Percentiles rank a stretch among this genome's conserved stretches.
phyloP scores from a whole-genome alignment of 192 early-diverging fungal genomes.

The Geranomyces michiganensis region DNA sequence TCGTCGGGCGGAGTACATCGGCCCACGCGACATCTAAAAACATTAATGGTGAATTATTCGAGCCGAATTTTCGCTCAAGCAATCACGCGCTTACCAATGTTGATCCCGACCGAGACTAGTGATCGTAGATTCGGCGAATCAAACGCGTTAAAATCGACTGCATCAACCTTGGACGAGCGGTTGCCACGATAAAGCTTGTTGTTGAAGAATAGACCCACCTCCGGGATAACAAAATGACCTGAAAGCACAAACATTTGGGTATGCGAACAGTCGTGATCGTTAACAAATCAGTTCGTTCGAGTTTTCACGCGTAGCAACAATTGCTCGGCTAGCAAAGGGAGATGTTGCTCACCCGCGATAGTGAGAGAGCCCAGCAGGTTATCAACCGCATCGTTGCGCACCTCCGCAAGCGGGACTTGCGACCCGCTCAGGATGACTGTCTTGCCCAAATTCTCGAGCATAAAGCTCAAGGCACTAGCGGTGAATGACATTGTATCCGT shows the following conservation, averaged over 20 bases:
- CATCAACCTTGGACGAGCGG: slow-evolving; percentile 68
- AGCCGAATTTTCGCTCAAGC: too few relatives aligned
- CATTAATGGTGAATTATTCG: too few relatives aligned
- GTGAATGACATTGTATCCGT: slow-evolving; percentile 57
- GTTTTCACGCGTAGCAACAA: background rate
- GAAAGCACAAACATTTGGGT: too few relatives aligned
- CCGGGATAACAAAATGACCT: slow-evolving; percentile 96
- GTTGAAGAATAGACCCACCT: slow-evolving; percentile 92
- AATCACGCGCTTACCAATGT: slow-evolving; percentile 67
- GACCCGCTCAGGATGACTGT: slow-evolving; percentile 97
- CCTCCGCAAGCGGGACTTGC: slow-evolving; percentile 95
- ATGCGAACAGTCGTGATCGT: too few relatives aligned
- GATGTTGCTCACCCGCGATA: slow-evolving; percentile 62
- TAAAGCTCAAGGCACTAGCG: slow-evolving; percentile 77
- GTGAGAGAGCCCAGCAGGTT: slow-evolving; percentile 95
- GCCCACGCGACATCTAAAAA: slow-evolving; percentile 94
- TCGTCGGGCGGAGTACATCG: slow-evolving; percentile 80
- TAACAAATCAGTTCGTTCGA: too few relatives aligned
- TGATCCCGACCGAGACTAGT: slow-evolving; percentile 94
- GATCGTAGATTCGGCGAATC: slow-evolving; percentile 82
- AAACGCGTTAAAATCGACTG: slow-evolving; percentile 59
- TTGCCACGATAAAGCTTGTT: slow-evolving; percentile 94
- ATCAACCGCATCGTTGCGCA: slow-evolving; percentile 97
- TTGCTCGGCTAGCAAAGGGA: background rate
- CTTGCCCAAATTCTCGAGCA: slow-evolving; percentile 97